Percentiles rank a stretch among this genome's conserved stretches.
Evolutionary conservation across 2,329 filamentous ascomycete genomes (phyloP).

Genomic region (Chaetomium olivaceum): DNA sequence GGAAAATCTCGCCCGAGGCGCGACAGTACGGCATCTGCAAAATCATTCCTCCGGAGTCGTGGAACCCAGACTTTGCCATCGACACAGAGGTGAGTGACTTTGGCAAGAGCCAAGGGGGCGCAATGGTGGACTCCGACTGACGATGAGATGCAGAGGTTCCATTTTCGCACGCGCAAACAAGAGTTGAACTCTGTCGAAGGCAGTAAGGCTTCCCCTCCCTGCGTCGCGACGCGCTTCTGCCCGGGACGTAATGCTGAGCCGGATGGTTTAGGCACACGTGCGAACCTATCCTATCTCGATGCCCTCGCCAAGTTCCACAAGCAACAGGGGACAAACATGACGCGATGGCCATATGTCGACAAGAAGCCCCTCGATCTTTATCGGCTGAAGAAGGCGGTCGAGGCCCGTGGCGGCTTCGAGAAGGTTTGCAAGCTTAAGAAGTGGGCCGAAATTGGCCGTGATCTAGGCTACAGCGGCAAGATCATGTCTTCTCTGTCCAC

Average conservation of each 20-base stretch:
- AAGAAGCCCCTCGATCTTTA: constrained; percentile 96
- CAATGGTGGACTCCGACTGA: constrained; percentile 10
- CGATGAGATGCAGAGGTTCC: constrained; percentile 69
- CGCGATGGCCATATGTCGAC: constrained; percentile 92
- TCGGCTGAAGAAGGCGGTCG: constrained; percentile 94
- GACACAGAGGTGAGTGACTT: constrained; percentile 78
- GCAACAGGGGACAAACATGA: constrained; percentile 90
- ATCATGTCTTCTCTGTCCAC: constrained; percentile 99
- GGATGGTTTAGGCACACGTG: constrained; percentile 71
- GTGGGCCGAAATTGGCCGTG: constrained; percentile 97
- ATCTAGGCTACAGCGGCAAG: constrained; percentile 96
- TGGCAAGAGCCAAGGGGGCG: background rate
- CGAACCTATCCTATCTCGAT: constrained; percentile 94
- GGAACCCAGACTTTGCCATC: constrained; percentile 94
- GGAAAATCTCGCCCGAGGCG: constrained; percentile 85
- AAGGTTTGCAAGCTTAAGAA: constrained; percentile 97
- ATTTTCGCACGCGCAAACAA: constrained; percentile 94
- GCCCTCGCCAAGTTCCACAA: constrained; percentile 95
- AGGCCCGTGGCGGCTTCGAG: constrained; percentile 90
- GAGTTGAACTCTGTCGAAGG: constrained; percentile 98
- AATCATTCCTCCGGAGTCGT: constrained; percentile 88
- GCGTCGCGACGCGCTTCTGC: background rate
- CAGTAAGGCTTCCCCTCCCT: constrained; percentile 59
- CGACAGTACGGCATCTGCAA: constrained; percentile 90
- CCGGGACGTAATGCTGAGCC: constrained; percentile 40